A percentile compares a stretch with the other conserved stretches of the same genome.
Evolutionary conservation across 331 rosid genomes (phyloP).

Genomic region (Arachis monticola): DNA sequence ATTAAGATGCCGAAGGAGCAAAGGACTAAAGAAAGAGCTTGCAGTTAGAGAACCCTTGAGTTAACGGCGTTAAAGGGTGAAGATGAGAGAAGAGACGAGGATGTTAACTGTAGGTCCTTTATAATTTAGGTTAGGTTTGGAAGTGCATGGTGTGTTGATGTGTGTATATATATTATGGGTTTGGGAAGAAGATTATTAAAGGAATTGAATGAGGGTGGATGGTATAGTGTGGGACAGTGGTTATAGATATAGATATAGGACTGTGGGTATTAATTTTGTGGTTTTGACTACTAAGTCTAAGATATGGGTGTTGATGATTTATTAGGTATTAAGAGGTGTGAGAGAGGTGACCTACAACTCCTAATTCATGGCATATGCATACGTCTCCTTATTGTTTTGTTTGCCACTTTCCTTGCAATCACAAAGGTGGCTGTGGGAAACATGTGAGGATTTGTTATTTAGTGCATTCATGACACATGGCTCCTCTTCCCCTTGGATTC

Average conservation of each 20-base stretch:
- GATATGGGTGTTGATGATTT: background rate
- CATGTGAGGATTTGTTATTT: slow-evolving; percentile 36
- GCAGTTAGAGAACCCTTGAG: slow-evolving; percentile 12
- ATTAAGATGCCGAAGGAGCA: background rate
- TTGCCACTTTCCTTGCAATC: background rate
- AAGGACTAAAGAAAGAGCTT: slow-evolving; percentile 4
- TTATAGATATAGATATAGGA: background rate
- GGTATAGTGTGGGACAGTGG: background rate
- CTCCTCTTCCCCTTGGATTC: slow-evolving; percentile 22
- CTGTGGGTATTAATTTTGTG: slow-evolving; percentile 4
- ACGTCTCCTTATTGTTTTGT: slow-evolving; percentile 28
- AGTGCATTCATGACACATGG: slow-evolving; percentile 51
- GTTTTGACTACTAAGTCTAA: slow-evolving; percentile 26
- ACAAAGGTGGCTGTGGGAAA: background rate
- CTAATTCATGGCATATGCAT: slow-evolving; percentile 50
- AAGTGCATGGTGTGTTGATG: slow-evolving; percentile 8
- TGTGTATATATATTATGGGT: background rate
- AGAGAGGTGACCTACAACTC: slow-evolving; percentile 84
- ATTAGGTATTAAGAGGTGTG: slow-evolving; percentile 49
- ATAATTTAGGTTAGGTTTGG: background rate
- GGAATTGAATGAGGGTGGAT: background rate
- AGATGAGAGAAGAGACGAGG: background rate
- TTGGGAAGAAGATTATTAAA: background rate
- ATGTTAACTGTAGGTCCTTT: background rate
- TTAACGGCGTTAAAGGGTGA: background rate